Evolutionary conservation across 2,329 filamentous ascomycete genomes (phyloP).

Genomic region (Fusarium penzigii): DNA sequence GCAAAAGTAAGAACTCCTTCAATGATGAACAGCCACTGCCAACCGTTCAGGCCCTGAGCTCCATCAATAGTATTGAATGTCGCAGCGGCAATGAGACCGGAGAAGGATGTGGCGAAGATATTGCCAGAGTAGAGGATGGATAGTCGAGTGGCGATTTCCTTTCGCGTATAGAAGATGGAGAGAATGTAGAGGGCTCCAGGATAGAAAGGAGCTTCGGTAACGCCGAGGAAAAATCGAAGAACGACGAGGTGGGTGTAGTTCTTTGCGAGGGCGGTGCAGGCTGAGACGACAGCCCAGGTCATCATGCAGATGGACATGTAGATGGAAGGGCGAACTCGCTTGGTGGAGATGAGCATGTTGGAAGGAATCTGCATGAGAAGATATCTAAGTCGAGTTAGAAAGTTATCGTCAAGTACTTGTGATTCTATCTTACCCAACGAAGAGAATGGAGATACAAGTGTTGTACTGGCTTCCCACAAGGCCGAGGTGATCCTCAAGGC

Average conservation of each 20-base stretch:
- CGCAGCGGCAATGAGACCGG: constrained; percentile 45
- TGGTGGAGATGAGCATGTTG: constrained; percentile 39
- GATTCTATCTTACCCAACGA: constrained; percentile 35
- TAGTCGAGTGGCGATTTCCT: constrained; percentile 43
- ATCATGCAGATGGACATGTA: constrained; percentile 43
- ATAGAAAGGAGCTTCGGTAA: constrained; percentile 42
- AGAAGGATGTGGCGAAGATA: constrained; percentile 39
- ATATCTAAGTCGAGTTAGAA: constrained; percentile 6
- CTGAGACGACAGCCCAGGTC: constrained; percentile 42
- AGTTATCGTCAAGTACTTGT: too few species aligned
- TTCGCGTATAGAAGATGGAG: constrained; percentile 54
- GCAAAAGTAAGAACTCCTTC: constrained; percentile 32
- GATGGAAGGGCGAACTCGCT: constrained; percentile 42
- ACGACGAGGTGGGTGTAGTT: constrained; percentile 44
- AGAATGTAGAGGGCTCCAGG: constrained; percentile 41
- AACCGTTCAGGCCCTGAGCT: constrained; percentile 27
- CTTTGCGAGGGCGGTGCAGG: constrained; percentile 42
- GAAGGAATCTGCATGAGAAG: constrained; percentile 38
- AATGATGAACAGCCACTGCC: constrained; percentile 38
- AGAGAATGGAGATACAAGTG: constrained; percentile 38
- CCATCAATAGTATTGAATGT: constrained; percentile 38
- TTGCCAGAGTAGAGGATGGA: constrained; percentile 45
- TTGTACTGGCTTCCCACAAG: constrained; percentile 41
- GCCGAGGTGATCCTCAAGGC: constrained; percentile 52
- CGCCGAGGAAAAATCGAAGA: constrained; percentile 41